Evolutionary conservation across 768 basidiomycete genomes (phyloP), one percentile per base, ranked within the genome.

Genomic region (Rubroboletus satanas): DNA sequence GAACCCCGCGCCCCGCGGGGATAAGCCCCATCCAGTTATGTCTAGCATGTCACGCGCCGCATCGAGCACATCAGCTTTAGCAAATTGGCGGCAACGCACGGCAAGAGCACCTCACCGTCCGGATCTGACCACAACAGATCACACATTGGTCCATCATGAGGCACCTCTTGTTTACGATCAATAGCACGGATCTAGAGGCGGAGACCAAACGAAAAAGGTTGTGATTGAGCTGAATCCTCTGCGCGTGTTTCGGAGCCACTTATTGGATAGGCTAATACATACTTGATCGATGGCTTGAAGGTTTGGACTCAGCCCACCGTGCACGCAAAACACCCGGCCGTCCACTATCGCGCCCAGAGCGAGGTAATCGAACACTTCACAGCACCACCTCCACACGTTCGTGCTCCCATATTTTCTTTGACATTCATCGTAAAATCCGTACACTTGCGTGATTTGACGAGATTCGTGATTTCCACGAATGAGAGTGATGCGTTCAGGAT

Each of bases 61-160:
- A 51, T 51, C 29, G 52, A 56, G 52, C 35, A 49, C 75, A 61
- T 74, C 38, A 38, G 48, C 26, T 45, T 62, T 61, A 54, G 65
- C 61, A 49, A 47, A 23, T 29, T 50, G 42, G 52, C 45, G 42
- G 38, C 55, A 52, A 54, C n/a, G 39, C 54, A 45, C 33, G 21
- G 48, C 17, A 29, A 31, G 55, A 49, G 41, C 62, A 14, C 56
- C 67, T 60, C 52, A 94, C 94, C 95, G 71, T 98, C 96, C 43
- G 96, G 96, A 77, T 98, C 96, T 55, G 95, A 97, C 96, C 96
- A 98, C n/a, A 98, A 77, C 2, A 98, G 77, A 73, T 98, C 96
- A 66, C 96, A 98, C 96, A 98, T 98, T 8, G 94, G 87, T 12
- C 96, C 96, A 67, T 98, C 96, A 70, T 98, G 96, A 28, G 96